A percentile compares a stretch with the other conserved stretches of the same genome.
phyloP scores from a whole-genome alignment of 2,329 filamentous ascomycete genomes.

The Tothia fuscella region DNA sequence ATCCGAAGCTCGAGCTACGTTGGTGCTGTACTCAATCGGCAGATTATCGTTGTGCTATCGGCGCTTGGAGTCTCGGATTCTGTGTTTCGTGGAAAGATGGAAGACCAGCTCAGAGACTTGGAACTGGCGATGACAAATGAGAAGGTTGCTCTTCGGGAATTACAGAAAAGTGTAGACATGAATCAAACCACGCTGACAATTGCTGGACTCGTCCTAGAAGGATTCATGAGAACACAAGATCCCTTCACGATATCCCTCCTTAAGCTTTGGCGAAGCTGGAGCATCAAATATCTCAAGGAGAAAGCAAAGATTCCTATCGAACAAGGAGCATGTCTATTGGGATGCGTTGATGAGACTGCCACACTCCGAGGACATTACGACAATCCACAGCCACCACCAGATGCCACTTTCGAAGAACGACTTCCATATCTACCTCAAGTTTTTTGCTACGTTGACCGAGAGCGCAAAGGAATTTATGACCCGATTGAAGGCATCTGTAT shows the following conservation, averaged over 20 bases:
- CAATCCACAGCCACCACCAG: conserved; percentile 27
- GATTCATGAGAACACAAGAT: conserved; percentile 63
- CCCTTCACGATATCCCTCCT: conserved; percentile 75
- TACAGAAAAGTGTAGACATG: conserved; percentile 69
- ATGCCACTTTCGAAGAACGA: conserved; percentile 29
- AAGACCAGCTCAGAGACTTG: conserved; percentile 55
- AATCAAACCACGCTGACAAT: conserved; percentile 68
- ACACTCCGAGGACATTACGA: conserved; percentile 59
- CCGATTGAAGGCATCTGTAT: conserved; percentile 68
- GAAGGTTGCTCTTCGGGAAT: conserved; percentile 49
- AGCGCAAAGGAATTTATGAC: conserved; percentile 42
- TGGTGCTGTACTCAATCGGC: conserved; percentile 72
- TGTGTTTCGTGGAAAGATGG: conserved; percentile 57
- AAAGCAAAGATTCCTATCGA: conserved; percentile 74
- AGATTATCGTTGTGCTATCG: conserved; percentile 78
- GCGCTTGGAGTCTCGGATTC: conserved; percentile 57
- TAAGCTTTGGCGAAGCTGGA: conserved; percentile 78
- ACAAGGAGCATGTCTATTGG: conserved; percentile 75
- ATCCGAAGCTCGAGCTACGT: conserved; percentile 69
- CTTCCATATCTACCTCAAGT: conserved; percentile 61
- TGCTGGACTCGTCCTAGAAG: conserved; percentile 63
- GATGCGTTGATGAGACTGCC: conserved; percentile 75
- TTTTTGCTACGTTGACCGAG: conserved; percentile 64
- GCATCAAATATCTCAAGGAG: conserved; percentile 79
- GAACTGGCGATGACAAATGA: conserved; percentile 58